Base-by-base conservation (phyloP, 306 rosid genomes). In the Comarum palustre region DNA sequence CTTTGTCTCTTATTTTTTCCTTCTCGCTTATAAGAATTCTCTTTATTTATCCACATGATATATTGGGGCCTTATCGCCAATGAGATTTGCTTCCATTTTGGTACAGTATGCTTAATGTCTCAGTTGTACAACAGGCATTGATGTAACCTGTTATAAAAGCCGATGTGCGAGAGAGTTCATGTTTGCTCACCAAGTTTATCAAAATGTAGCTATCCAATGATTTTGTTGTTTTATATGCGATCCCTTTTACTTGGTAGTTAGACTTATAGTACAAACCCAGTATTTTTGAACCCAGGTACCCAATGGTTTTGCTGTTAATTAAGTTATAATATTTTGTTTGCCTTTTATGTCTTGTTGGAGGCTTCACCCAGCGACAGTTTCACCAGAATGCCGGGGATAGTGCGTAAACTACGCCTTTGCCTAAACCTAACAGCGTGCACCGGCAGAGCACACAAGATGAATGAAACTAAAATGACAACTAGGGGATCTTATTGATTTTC, bases 61-160 rank as follows among this genome's bases (percentile, higher is more conserved):
- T 79, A 80, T 68, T 84, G 78, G 58, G 76, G 69, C 82, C 79
- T 81, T 73, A 65, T 51, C 19, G 6, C 46, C 27, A 67, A 77
- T 75, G 74, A 78, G 77, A 38, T 64, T 50, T 47, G 11, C 66
- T 68, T 47, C 11, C 63, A 25, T 48, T 25, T 48, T 25, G 52
- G 42, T 46, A 61, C 58, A 17, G 45, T 27, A 36, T 22, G 59
- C 22, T 31, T 64, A 20, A 39, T 77, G 69, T n/a, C 69, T 61
- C 52, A 48, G 34, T 19, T 69, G 42, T 60, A 60, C 6, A 43
- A 36, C 42, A 46, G 11, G 38, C 64, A 39, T 76, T 55, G 41
- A 68, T 46, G 43, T 34, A 43, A 39, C 42, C 42, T 39, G 42
- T 39, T 8, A 39, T 39, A 32, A 36, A 24, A 22, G 38, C 19